phyloP scores from a whole-genome alignment of 306 rosid species.

The Glycine soja region DNA sequence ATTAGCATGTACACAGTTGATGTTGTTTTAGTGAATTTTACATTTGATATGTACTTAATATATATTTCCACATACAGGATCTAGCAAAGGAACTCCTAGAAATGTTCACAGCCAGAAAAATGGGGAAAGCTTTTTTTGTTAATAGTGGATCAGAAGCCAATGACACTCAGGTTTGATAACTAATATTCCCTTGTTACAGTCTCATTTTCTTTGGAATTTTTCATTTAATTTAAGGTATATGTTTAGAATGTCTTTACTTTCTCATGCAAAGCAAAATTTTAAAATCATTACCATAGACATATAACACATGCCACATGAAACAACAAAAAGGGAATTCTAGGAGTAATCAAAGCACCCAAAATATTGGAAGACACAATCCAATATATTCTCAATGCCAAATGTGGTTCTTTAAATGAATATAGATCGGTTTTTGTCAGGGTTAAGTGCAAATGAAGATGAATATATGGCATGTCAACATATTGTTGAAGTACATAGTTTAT shows the following conservation, averaged over 20 bases:
- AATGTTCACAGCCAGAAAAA: slow-evolving; percentile 76
- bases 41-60: slow-evolving; percentile 33
- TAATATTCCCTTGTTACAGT: slow-evolving; percentile 28
- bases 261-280: slow-evolving; percentile 10
- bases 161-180: slow-evolving; percentile 83
- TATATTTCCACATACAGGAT: slow-evolving; percentile 62
- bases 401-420: no score
- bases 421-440: no score
- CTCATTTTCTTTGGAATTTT: slow-evolving; percentile 35
- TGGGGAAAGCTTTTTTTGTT: slow-evolving; percentile 89
- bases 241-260: slow-evolving; percentile 20
- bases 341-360: slow-evolving; percentile 21
- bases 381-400: not conserved
- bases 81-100: slow-evolving; percentile 87
- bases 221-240: slow-evolving; percentile 24
- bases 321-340: slow-evolving; percentile 9
- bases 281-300: slow-evolving; percentile 14
- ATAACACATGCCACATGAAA: not conserved
- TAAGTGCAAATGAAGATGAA: not conserved
- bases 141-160: slow-evolving; percentile 99
- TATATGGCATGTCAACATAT: slow-evolving; percentile 20
- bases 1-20: not conserved
- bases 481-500: slow-evolving; percentile 27
- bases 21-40: slow-evolving; percentile 20
- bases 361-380: slow-evolving; percentile 32